Base-by-base conservation (phyloP, 2,329 filamentous ascomycete genomes). In the Colletotrichum godetiae region DNA sequence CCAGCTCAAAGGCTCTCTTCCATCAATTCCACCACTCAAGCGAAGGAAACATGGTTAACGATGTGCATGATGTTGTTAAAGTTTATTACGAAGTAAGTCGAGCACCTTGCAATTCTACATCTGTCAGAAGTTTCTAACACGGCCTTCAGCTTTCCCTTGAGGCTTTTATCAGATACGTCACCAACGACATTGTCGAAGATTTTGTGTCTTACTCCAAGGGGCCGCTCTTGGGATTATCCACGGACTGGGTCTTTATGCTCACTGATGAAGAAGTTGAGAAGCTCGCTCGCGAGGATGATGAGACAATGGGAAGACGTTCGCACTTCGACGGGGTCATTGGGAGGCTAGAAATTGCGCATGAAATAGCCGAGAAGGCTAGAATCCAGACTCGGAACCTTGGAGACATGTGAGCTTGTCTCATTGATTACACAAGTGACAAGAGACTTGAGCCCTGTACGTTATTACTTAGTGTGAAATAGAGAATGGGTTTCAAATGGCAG, bases 61-160 rank as follows among this genome's bases (percentile, higher is more conserved):
- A 82, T 19, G 79, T 84, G 0, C 82, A 84, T 35, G 82, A 84
- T 37, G 73, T 82, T 1, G 75, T 84, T 11, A 82, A 80, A 37
- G 80, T 81, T 0, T 84, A 84, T 22, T 84, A 84, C 53, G 75
- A 83, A 76, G 81, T 82, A 77, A 37, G 75, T 22, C 1, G 24
- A 1, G 5, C 35, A 19, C 8, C 29, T 10, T 3, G 53, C 22
- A 6, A 0, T 5, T 2, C n/a, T 12, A 33, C 4, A 12, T 3
- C 1, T 12, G 0, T 15, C 4, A 22, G 10, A 27, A 52, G 8
- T 11, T 31, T 37, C 3, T 57, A 11, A 55, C 33, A n/a, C 35
- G 6, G 19, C 52, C 4, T 37, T 7, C 1, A 64, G 67, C 22
- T 79, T 12, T 75, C 77, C 1, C 67, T 79, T 13, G 74, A 79